Evolutionary conservation across 148 eudicot genomes (phyloP).

Genomic region (Cornus controversa): DNA sequence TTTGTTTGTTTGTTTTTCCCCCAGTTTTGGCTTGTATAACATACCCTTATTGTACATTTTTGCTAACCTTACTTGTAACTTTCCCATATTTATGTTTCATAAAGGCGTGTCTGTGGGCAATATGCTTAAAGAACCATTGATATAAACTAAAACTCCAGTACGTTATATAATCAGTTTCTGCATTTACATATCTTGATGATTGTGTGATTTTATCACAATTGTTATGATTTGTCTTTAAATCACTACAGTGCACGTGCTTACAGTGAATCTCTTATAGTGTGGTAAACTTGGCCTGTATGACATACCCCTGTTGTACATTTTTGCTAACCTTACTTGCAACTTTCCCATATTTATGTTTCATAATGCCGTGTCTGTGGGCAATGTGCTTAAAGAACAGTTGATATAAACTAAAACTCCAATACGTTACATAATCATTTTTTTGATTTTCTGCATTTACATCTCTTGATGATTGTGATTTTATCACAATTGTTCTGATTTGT

Average conservation of each 20-base stretch:
- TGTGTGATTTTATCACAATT: not conserved
- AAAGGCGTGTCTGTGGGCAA: not conserved
- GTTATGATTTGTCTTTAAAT: not conserved
- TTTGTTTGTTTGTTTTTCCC: no score
- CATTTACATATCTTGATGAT: not conserved
- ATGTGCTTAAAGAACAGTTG: no score
- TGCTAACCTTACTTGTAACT: not conserved
- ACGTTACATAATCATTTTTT: not conserved
- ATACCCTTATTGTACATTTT: no score
- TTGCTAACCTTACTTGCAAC: not conserved
- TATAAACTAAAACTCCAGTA: not conserved
- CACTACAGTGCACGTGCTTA: not conserved
- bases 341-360: not conserved
- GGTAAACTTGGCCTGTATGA: not conserved
- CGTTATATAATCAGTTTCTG: not conserved
- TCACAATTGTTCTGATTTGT: no score
- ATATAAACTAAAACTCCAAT: not conserved
- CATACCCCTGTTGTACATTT: no score
- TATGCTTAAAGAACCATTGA: no score
- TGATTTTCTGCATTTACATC: not conserved
- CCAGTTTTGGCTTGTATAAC: no score
- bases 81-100: not conserved
- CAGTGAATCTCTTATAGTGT: not conserved
- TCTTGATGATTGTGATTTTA: not conserved
- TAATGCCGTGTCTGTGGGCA: not conserved